Conservation (phyloP, 305 asterid species). For the Rubia tinctorum region DNA sequence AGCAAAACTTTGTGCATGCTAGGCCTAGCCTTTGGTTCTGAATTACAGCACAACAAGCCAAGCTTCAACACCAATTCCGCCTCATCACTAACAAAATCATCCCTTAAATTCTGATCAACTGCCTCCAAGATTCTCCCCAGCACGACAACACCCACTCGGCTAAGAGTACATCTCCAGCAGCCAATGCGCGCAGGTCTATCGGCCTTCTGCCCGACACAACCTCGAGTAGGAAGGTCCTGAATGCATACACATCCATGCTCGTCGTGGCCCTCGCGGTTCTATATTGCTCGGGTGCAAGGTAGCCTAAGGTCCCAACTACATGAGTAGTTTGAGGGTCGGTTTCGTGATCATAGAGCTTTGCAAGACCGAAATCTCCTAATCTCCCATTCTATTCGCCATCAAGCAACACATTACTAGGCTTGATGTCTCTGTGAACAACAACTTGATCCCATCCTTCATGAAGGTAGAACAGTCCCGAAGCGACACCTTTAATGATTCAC, state of each 20-base stretch:
- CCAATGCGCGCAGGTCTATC: background rate
- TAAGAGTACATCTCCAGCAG: background rate
- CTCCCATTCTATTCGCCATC: background rate
- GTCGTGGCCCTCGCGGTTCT: background rate
- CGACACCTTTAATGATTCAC: background rate
- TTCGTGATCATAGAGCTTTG: background rate
- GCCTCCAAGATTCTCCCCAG: background rate
- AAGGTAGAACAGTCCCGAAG: background rate
- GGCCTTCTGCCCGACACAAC: background rate
- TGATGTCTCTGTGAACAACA: constrained; percentile 1
- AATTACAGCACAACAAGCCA: background rate
- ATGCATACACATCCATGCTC: background rate
- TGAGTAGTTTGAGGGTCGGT: constrained; percentile 3
- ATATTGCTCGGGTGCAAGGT: background rate
- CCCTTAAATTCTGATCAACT: background rate
- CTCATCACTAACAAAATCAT: background rate
- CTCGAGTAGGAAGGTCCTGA: background rate
- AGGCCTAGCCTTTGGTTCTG: background rate
- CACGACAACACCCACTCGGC: background rate
- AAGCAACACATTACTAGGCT: background rate
- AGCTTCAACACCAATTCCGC: background rate
- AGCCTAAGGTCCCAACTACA: background rate
- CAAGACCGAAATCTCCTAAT: constrained; percentile 2
- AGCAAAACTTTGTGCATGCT: background rate
- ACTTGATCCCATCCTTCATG: constrained; percentile 2